A percentile compares a stretch with the other conserved stretches of the same genome.
Evolutionary conservation across 2,329 filamentous ascomycete species (phyloP).

Genomic region (Talaromyces sp.): DNA sequence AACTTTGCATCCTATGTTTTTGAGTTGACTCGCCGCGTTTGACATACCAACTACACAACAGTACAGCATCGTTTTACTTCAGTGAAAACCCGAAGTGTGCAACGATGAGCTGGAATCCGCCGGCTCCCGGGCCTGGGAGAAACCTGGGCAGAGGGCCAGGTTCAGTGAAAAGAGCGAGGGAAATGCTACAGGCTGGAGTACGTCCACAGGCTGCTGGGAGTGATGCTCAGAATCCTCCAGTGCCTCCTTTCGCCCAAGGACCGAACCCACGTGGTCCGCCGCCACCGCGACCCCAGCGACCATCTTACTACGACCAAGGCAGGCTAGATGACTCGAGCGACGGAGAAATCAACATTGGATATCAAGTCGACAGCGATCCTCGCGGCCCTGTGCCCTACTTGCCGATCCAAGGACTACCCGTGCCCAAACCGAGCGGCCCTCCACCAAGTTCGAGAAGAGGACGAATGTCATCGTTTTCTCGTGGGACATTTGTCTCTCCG

Average conservation of each 20-base stretch:
- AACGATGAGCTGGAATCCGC: slow-evolving; percentile 10
- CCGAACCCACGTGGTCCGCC: slow-evolving; percentile 23
- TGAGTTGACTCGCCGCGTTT: neutral
- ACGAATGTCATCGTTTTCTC: slow-evolving; percentile 46
- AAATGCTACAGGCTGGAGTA: slow-evolving; percentile 9
- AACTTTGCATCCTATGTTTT: neutral
- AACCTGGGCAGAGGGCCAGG: neutral
- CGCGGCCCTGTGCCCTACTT: slow-evolving; percentile 7
- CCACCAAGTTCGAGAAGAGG: slow-evolving; percentile 25
- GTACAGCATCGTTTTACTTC: neutral
- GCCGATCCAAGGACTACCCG: slow-evolving; percentile 9
- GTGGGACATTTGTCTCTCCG: slow-evolving; percentile 63
- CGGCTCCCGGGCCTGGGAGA: neutral
- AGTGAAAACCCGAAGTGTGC: neutral
- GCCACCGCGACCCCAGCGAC: slow-evolving; percentile 33
- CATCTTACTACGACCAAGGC: neutral
- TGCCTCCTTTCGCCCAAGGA: neutral
- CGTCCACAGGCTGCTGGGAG: neutral
- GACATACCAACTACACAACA: neutral
- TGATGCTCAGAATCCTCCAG: neutral
- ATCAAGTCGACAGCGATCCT: slow-evolving; percentile 8
- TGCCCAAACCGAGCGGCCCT: slow-evolving; percentile 20
- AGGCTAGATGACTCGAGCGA: slow-evolving; percentile 29
- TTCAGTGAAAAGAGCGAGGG: slow-evolving; percentile 9
- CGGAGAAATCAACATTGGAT: slow-evolving; percentile 8